These are phyloP conservation scores for Lentinula edodes DNA, from an alignment of 768 basidiomycete genomes.

Conservation along the genomic window DNA sequence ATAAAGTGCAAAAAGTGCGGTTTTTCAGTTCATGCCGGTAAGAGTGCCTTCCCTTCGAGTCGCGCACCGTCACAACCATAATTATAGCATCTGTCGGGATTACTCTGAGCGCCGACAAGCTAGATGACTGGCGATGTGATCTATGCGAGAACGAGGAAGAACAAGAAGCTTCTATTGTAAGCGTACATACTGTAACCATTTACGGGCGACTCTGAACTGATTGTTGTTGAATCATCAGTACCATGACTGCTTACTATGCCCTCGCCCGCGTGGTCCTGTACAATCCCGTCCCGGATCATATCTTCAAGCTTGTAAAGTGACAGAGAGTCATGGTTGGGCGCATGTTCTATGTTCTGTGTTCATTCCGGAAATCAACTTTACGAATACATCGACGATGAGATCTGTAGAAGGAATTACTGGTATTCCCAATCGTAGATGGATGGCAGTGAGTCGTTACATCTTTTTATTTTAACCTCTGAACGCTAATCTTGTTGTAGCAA, in stretches of 20 bases:
- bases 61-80: not conserved
- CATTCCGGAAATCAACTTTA: slow-evolving; percentile 77
- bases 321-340: slow-evolving; percentile 90
- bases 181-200: slow-evolving; percentile 14
- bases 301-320: slow-evolving; percentile 78
- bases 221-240: slow-evolving; percentile 24
- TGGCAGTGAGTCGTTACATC: slow-evolving; percentile 44
- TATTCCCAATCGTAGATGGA: slow-evolving; percentile 68
- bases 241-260: slow-evolving; percentile 78
- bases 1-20: slow-evolving; percentile 78
- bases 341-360: slow-evolving; percentile 90
- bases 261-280: slow-evolving; percentile 41
- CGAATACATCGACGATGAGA: slow-evolving; percentile 66
- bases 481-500: slow-evolving; percentile 35
- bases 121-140: slow-evolving; percentile 83
- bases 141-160: slow-evolving; percentile 81
- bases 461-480: not conserved
- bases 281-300: slow-evolving; percentile 55
- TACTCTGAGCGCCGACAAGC: slow-evolving; percentile 51
- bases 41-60: slow-evolving; percentile 13
- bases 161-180: slow-evolving; percentile 76
- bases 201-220: not conserved
- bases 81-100: slow-evolving; percentile 62
- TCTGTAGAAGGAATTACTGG: slow-evolving; percentile 84
- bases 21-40: slow-evolving; percentile 77